phyloP scores from a whole-genome alignment of 225 moss, liverwort and hornwort genomes.

The Straminergon stramineum region DNA sequence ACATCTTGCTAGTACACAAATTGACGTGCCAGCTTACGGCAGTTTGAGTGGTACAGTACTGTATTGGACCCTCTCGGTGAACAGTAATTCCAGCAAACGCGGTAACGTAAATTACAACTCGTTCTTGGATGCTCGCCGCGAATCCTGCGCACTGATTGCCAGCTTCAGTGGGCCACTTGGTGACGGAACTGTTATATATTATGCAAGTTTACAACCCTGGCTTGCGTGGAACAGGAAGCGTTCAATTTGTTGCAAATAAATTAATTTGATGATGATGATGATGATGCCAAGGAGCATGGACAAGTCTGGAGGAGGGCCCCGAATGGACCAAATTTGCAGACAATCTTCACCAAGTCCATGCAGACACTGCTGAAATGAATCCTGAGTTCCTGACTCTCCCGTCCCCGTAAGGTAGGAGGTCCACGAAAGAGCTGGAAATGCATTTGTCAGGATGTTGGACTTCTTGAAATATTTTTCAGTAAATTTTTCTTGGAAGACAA shows the following conservation, averaged over 20 bases:
- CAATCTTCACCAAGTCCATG: background rate
- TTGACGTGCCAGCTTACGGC: too few relatives aligned
- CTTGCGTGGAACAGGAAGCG: background rate
- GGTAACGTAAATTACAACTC: background rate
- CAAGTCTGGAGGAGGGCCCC: background rate
- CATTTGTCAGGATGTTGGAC: too few relatives aligned
- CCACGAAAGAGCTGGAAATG: too few relatives aligned
- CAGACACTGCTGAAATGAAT: background rate
- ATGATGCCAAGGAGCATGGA: background rate
- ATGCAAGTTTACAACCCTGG: background rate
- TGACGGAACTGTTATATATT: background rate
- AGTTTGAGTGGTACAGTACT: too few relatives aligned
- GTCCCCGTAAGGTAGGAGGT: too few relatives aligned
- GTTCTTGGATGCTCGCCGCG: background rate
- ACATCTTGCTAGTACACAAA: background rate
- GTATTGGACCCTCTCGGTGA: background rate
- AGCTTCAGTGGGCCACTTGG: background rate
- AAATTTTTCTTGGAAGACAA: too few relatives aligned
- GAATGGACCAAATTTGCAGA: background rate
- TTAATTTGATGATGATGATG: background rate
- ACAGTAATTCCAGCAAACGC: background rate
- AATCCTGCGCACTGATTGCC: background rate
- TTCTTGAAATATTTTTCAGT: too few relatives aligned
- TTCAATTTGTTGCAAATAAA: background rate
- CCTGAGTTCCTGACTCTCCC: too few relatives aligned